Conservation (phyloP, 345 rosid species). For the Rhizophora apiculata region DNA sequence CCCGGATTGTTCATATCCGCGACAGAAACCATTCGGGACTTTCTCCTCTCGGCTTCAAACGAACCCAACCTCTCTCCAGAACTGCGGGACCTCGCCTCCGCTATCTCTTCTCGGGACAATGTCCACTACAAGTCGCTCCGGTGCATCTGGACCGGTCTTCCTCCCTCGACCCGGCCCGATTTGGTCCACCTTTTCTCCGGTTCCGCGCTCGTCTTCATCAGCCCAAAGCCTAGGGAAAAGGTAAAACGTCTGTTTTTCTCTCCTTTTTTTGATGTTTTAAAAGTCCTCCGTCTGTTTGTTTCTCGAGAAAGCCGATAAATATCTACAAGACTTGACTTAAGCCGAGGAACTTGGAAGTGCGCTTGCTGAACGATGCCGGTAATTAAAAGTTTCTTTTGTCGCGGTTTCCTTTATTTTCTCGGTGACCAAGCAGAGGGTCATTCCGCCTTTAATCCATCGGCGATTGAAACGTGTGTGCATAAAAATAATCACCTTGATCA, state of each 20-base stretch:
- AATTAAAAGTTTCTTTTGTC: too few relatives aligned
- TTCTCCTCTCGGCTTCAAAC: conserved; percentile 48
- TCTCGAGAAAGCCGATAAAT: background rate
- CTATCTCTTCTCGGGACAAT: conserved; percentile 37
- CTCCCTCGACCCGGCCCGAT: conserved; percentile 46
- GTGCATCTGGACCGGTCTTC: conserved; percentile 49
- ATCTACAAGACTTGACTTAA: background rate
- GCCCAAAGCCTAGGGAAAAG: conserved; percentile 82
- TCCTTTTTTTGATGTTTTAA: background rate
- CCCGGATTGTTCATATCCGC: conserved; percentile 34
- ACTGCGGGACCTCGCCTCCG: conserved; percentile 50
- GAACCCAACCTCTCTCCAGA: conserved; percentile 49
- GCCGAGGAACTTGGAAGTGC: too few relatives aligned
- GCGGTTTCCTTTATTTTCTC: too few relatives aligned
- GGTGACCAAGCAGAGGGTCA: too few relatives aligned
- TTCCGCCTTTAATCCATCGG: too few relatives aligned
- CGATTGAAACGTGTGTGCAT: too few relatives aligned
- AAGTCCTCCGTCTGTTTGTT: background rate
- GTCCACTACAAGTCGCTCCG: conserved; percentile 61
- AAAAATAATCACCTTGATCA: too few relatives aligned
- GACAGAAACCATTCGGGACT: conserved; percentile 40
- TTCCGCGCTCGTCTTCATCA: conserved; percentile 49
- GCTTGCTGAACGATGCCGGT: too few relatives aligned
- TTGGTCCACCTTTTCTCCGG: conserved; percentile 50
- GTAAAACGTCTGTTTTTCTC: conserved; percentile 22